Evolutionary conservation across 495 filamentous ascomycete species (phyloP), one percentile per base, ranked within the genome.

Genomic region (Penicillium egyptiacum): DNA sequence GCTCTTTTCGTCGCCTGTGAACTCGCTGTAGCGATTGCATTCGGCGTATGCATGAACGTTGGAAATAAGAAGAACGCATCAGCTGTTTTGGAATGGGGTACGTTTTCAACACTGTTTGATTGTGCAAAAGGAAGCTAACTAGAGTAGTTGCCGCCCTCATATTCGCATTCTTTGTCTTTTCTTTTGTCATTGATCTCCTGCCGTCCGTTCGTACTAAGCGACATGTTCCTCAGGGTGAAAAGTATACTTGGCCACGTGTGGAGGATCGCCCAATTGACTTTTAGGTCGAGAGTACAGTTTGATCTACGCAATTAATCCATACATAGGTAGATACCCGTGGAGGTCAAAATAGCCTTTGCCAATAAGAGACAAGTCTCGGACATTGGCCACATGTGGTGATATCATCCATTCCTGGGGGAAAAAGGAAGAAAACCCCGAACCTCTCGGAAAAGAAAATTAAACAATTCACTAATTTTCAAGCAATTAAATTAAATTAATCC

Each of bases 161-260:
- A 56, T 95, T 92, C 70, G 88, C 83, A 28, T 86, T 88, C 67
- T 93, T 91, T 72, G 76, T 92, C 50, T 77, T 91, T 50, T 88
- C 86, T 40, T 95, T 92, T 74, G 81, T 86, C 62, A 75, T 94
- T 63, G 91, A 96, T 66, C 77, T 96, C 26, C 77, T 87, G 46
- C 91, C 91, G 0, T 88, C 89, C 23, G 74, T 85, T 5, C 72
- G 77, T 20, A 87, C 80, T 4, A 85, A 82, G 56, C 70, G 70
- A 30, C 62, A 65, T 11, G 45, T 66, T 31, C 62, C 62, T 12
- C 62, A 65, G 45, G 65, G 62, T 11, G 63, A 65, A 42, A 65
- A 65, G 45, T 59, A 59, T 40, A n/a, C 26, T 41, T 16, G 31
- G 14, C 53, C 52, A 12, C 30, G 17, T 11, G 30, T 25, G 47